phyloP scores from a whole-genome alignment of 2,329 filamentous ascomycete genomes.

The Aspergillus sp. region DNA sequence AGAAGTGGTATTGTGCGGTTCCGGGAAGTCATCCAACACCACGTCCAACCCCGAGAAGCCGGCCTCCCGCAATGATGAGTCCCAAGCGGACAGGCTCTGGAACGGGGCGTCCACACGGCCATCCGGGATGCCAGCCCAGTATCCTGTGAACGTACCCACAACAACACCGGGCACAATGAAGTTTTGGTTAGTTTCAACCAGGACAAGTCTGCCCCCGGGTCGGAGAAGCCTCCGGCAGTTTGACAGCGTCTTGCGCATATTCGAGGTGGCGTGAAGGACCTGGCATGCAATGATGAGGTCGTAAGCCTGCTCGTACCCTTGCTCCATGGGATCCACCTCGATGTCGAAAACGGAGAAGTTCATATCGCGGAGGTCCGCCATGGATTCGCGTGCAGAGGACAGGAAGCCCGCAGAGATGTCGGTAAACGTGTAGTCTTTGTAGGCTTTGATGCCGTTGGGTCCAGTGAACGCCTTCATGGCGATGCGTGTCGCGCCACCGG shows the following conservation, averaged over 20 bases:
- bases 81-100: conserved; percentile 11
- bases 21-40: neutral
- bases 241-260: conserved; percentile 16
- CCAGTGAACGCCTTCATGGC: conserved; percentile 6
- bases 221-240: conserved; percentile 21
- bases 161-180: conserved; percentile 25
- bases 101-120: conserved; percentile 20
- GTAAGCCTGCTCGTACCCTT: conserved; percentile 13
- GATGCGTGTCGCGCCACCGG: conserved; percentile 17
- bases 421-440: conserved; percentile 30
- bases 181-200: conserved; percentile 26
- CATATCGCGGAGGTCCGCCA: conserved; percentile 20
- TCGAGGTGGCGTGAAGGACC: conserved; percentile 29
- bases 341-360: conserved; percentile 22
- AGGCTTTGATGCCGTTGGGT: neutral
- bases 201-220: conserved; percentile 22
- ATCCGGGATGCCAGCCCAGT: conserved; percentile 33
- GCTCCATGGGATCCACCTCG: conserved; percentile 15
- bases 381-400: conserved; percentile 23
- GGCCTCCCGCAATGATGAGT: conserved; percentile 10
- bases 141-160: conserved; percentile 30
- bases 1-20: no score
- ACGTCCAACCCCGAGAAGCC: conserved; percentile 12
- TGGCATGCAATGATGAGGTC: conserved; percentile 31
- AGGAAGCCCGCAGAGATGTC: conserved; percentile 33